These are phyloP conservation scores for Vigna mungo DNA, from an alignment of 306 rosid genomes.

Conservation along the genomic window DNA sequence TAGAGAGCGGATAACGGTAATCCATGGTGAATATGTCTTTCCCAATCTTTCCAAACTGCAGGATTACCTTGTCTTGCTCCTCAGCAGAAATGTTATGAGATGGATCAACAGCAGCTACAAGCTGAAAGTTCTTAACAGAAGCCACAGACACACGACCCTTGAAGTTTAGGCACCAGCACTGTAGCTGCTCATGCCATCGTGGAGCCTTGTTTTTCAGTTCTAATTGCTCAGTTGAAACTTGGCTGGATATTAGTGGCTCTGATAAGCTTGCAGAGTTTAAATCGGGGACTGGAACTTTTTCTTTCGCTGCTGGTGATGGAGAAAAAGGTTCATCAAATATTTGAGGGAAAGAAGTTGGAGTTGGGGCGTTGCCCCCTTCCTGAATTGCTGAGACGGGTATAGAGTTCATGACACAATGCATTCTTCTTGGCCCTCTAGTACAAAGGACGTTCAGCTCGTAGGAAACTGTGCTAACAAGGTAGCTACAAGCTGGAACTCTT, in stretches of 20 bases:
- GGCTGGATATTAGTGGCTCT: slow-evolving; percentile 37
- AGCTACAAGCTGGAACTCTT: slow-evolving; percentile 74
- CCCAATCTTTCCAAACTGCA: slow-evolving; percentile 91
- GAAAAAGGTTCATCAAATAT: slow-evolving; percentile 49
- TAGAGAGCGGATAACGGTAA: slow-evolving; percentile 87
- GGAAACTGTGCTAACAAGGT: slow-evolving; percentile 58
- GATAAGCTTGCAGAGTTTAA: slow-evolving; percentile 47
- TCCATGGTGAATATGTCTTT: slow-evolving; percentile 92
- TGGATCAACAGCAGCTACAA: slow-evolving; percentile 74
- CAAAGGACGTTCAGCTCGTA: slow-evolving; percentile 77
- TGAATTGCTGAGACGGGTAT: slow-evolving; percentile 75
- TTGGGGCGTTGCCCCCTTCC: slow-evolving; percentile 82
- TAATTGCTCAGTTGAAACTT: slow-evolving; percentile 55
- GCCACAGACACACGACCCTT: slow-evolving; percentile 91
- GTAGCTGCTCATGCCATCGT: slow-evolving; percentile 92
- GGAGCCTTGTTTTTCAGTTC: slow-evolving; percentile 82
- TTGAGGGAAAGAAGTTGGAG: slow-evolving; percentile 59
- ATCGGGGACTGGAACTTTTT: slow-evolving; percentile 51
- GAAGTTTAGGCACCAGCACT: slow-evolving; percentile 93
- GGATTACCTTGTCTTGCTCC: slow-evolving; percentile 78
- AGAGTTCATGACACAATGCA: slow-evolving; percentile 72
- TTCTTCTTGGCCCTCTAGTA: slow-evolving; percentile 78
- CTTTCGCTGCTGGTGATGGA: slow-evolving; percentile 48
- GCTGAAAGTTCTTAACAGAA: slow-evolving; percentile 91
- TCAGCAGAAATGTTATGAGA: slow-evolving; percentile 64